These are phyloP conservation scores for Trametes coccinea DNA, from an alignment of 768 basidiomycete genomes.

Conservation along the genomic window DNA sequence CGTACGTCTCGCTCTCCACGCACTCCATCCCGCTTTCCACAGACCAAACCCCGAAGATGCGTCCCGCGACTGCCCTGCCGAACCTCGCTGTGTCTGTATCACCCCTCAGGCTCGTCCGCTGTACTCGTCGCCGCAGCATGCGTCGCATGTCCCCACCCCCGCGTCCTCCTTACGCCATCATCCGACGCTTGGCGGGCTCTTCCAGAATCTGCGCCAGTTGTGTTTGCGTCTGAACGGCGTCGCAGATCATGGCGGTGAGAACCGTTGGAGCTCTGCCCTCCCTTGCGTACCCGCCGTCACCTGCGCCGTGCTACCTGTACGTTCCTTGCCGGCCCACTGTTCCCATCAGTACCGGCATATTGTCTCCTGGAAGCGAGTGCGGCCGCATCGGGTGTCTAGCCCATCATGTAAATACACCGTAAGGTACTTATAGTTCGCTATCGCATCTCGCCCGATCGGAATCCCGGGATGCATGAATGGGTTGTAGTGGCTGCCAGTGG, in stretches of 20 bases:
- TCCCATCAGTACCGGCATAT: neutral
- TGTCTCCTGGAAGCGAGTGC: neutral
- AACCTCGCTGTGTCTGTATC: constrained; percentile 14
- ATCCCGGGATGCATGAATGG: too few relatives aligned
- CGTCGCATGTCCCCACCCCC: constrained; percentile 17
- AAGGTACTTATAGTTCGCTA: neutral
- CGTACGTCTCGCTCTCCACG: constrained; percentile 23
- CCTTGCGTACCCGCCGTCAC: constrained; percentile 25
- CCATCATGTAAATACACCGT: neutral
- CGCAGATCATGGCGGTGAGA: constrained; percentile 16
- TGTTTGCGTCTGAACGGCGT: constrained; percentile 27
- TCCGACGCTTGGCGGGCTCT: constrained; percentile 23
- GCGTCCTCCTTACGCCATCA: constrained; percentile 16
- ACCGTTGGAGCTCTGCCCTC: constrained; percentile 19
- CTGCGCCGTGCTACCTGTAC: neutral
- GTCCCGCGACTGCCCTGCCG: constrained; percentile 18
- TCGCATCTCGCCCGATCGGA: too few relatives aligned
- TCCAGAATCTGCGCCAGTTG: constrained; percentile 30
- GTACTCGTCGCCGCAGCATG: constrained; percentile 8
- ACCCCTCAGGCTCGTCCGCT: neutral
- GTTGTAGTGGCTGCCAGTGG: too few relatives aligned
- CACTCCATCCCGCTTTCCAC: constrained; percentile 20
- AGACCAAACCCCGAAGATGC: constrained; percentile 12
- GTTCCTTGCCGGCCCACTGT: constrained; percentile 2
- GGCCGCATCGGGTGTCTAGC: neutral